A percentile compares a stretch with the other conserved stretches of the same genome.
Evolutionary conservation across 1,284 basidiomycete species (phyloP).

Genomic region (Apiotrichum gracile): DNA sequence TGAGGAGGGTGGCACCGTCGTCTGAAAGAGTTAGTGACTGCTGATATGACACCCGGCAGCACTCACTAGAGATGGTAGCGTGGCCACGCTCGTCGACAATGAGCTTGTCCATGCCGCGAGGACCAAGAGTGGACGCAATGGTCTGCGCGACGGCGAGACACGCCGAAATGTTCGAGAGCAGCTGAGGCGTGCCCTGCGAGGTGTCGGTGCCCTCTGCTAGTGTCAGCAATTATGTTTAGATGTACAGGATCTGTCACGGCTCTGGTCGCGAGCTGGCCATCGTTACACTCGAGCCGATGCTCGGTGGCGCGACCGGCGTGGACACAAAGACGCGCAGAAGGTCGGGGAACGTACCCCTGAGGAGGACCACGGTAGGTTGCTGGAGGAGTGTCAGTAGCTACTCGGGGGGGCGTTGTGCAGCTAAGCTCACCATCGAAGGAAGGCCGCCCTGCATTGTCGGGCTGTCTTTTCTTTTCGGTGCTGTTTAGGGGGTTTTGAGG

Average conservation of each 20-base stretch:
- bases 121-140: slow-evolving; percentile 90
- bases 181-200: slow-evolving; percentile 88
- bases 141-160: slow-evolving; percentile 86
- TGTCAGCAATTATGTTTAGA: neutral
- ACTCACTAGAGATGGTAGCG: slow-evolving; percentile 81
- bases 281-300: neutral
- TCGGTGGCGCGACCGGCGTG: too few species aligned
- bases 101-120: slow-evolving; percentile 97
- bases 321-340: too few species aligned
- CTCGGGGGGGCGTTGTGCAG: slow-evolving; percentile 7
- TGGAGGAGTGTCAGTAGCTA: slow-evolving; percentile 45
- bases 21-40: slow-evolving; percentile 44
- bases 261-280: neutral
- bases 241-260: neutral
- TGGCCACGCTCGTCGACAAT: slow-evolving; percentile 83
- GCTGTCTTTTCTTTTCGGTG: slow-evolving; percentile 3
- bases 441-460: slow-evolving; percentile 42
- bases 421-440: slow-evolving; percentile 38
- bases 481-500: neutral
- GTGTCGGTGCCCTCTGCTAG: slow-evolving; percentile 82
- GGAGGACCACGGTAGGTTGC: slow-evolving; percentile 93
- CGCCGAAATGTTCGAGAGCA: slow-evolving; percentile 93
- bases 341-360: slow-evolving; percentile 51
- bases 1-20: slow-evolving; percentile 96
- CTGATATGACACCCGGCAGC: neutral